A percentile compares a stretch with the other conserved stretches of the same genome.
phyloP scores from a whole-genome alignment of 768 basidiomycete genomes.

The Termitomyces heimii region DNA sequence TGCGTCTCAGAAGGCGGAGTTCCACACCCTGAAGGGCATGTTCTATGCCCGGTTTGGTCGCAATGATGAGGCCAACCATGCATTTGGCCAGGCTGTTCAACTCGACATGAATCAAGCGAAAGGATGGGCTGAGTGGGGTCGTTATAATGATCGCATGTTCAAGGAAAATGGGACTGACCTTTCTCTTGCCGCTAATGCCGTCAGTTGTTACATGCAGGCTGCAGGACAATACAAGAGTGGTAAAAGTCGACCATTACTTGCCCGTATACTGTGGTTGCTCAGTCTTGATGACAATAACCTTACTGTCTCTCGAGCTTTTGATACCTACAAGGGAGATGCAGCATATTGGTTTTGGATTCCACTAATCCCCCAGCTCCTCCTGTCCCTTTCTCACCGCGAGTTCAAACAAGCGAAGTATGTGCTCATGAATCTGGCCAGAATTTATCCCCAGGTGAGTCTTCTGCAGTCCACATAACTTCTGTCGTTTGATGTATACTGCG shows the following conservation, averaged over 20 bases:
- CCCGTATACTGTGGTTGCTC: slow-evolving; percentile 93
- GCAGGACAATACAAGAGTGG: slow-evolving; percentile 91
- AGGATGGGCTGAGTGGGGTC: slow-evolving; percentile 98
- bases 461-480: neutral
- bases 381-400: slow-evolving; percentile 87
- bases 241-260: slow-evolving; percentile 87
- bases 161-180: slow-evolving; percentile 76
- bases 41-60: slow-evolving; percentile 87
- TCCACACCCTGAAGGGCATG: slow-evolving; percentile 98
- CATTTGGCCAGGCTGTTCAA: slow-evolving; percentile 94
- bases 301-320: slow-evolving; percentile 77
- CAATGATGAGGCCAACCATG: slow-evolving; percentile 83
- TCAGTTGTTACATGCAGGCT: slow-evolving; percentile 96
- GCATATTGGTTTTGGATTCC: slow-evolving; percentile 99
- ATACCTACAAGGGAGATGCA: slow-evolving; percentile 93
- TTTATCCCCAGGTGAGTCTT: slow-evolving; percentile 79
- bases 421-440: slow-evolving; percentile 82
- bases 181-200: slow-evolving; percentile 79
- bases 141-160: slow-evolving; percentile 90
- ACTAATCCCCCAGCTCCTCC: slow-evolving; percentile 87
- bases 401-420: slow-evolving; percentile 89
- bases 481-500: neutral
- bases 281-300: slow-evolving; percentile 80
- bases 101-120: slow-evolving; percentile 93
- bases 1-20: slow-evolving; percentile 91